phyloP scores from a whole-genome alignment of 352 stramenopile genomes.

The Phytophthora syringae region DNA sequence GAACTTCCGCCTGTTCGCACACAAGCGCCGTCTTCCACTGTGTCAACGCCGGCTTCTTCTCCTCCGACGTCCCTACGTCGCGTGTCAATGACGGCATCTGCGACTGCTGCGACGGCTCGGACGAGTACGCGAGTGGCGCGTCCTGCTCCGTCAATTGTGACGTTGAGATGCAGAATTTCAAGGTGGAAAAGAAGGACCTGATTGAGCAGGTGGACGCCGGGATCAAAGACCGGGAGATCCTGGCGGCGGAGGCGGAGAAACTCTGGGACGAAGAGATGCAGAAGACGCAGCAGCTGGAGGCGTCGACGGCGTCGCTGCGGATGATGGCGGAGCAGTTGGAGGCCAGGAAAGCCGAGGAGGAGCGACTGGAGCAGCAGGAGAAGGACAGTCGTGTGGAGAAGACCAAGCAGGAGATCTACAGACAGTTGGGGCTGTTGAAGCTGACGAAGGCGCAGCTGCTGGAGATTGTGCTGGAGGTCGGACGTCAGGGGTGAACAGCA shows the following conservation, averaged over 20 bases:
- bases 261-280: conserved; percentile 44
- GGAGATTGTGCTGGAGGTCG: conserved; percentile 69
- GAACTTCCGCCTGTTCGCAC: conserved; percentile 81
- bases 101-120: conserved; percentile 97
- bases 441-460: conserved; percentile 65
- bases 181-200: conserved; percentile 56
- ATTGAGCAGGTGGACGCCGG: conserved; percentile 81
- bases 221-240: conserved; percentile 44
- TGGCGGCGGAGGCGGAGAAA: conserved; percentile 43
- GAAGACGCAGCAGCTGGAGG: conserved; percentile 39
- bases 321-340: conserved; percentile 54
- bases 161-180: conserved; percentile 47
- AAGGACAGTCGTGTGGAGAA: conserved; percentile 46
- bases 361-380: conserved; percentile 58
- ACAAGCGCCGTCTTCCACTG: conserved; percentile 53
- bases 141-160: conserved; percentile 52
- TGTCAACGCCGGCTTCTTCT: conserved; percentile 52
- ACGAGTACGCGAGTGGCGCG: conserved; percentile 71
- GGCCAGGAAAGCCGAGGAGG: conserved; percentile 42
- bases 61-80: conserved; percentile 55
- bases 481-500: conserved; percentile 44
- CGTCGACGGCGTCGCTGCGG: conserved; percentile 32
- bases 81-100: conserved; percentile 94
- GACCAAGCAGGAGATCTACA: conserved; percentile 52
- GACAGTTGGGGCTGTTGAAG: conserved; percentile 66